Percentiles rank a stretch among this genome's conserved stretches.
These are phyloP conservation scores for Earliella scabrosa DNA, from an alignment of 1,284 basidiomycete genomes.

Conservation along the genomic window DNA sequence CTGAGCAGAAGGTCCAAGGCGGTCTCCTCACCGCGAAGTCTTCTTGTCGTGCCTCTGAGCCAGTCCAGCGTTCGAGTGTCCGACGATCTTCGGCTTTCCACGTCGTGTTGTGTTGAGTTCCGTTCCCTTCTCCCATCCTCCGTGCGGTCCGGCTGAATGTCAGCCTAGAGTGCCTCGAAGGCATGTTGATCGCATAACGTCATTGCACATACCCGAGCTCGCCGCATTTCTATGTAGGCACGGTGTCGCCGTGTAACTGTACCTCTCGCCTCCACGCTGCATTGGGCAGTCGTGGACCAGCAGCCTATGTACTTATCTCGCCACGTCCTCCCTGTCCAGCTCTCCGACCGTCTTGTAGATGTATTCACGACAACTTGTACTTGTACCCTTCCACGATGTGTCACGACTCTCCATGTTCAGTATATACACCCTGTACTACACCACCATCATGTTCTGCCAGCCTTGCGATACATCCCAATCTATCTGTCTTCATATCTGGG, in stretches of 20 bases:
- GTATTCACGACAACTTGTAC: background rate
- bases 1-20: background rate
- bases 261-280: background rate
- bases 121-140: constrained; percentile 2
- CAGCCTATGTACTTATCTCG: background rate
- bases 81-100: background rate
- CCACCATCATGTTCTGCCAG: too few species aligned
- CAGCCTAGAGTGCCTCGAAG: constrained; percentile 18
- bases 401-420: too few species aligned
- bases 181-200: constrained; percentile 18
- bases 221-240: constrained; percentile 10
- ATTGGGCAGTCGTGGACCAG: background rate
- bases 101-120: background rate
- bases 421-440: too few species aligned
- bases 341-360: constrained; percentile 1
- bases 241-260: background rate
- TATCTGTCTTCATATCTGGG: too few species aligned
- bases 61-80: background rate
- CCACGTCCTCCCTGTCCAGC: background rate
- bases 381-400: background rate
- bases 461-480: too few species aligned
- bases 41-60: constrained; percentile 3
- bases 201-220: constrained; percentile 15
- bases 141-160: constrained; percentile 17
- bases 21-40: too few species aligned